Evolutionary conservation across 2,329 filamentous ascomycete genomes (phyloP), one percentile per base, ranked within the genome.

Genomic region (Aureobasidium sp.): DNA sequence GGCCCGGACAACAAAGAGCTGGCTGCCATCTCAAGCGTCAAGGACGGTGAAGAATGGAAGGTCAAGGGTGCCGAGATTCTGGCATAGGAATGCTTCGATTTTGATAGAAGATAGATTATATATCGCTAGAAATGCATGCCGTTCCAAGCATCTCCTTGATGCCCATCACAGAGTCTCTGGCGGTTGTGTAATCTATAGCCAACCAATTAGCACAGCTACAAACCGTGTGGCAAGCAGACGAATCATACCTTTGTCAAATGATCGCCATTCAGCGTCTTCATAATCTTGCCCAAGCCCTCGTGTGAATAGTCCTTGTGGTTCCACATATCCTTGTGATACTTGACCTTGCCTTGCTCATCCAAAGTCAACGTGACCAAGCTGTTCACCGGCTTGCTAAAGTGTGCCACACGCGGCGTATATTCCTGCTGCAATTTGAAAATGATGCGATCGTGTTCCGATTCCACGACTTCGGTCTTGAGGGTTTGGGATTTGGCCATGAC

Each of bases 251-350:
- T 70, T 1, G 71, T 73, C 60, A 74, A 64, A 59, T 74, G 62
- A 55, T 74, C 70, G 7, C 75, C 74, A 62, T 78, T 77, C 55
- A 77, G 53, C 53, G 68, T 73, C 65, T 78, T 77, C 60, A 76
- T 67, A 14, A 73, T 53, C 60, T 71, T 75, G 2, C 72, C 73
- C 14, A 75, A 53, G 5, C 73, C 72, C 44, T 71, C 67, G 61
- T 75, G 72, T 27, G 64, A 70, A 59, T 75, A 75, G 53, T 75
- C 72, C 57, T 75, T 74, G 57, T 72, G 65, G 52, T 75, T 74
- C 73, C 72, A 76, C 70, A 72, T 71, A 56, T 76, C 73, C 60
- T 75, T 76, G 58, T 76, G 71, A 61, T 74, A 75, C 34, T 68
- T 66, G 17, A 74, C 71, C 55, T 70, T 74, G 1, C 65, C 66